Evolutionary conservation across 2,329 filamentous ascomycete genomes (phyloP), one percentile per base, ranked within the genome.

Genomic region (Parafenestella ontariensis): DNA sequence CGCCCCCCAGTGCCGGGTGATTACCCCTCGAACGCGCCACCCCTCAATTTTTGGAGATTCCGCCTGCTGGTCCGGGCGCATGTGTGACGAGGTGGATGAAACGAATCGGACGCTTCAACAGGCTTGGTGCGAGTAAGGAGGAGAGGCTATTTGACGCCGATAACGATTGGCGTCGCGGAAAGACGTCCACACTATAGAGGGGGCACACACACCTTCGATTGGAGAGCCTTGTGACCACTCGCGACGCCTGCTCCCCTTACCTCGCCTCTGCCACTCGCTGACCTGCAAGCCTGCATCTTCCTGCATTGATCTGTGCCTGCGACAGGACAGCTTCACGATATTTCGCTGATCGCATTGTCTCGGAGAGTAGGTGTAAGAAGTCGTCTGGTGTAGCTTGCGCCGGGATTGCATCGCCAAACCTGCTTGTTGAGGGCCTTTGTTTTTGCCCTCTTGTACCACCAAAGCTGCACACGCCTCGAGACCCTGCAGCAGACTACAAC

Each of bases 51-150:
- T 62, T 62, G 41, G 29, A 55, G 6, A 50, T 59, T 49, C 48
- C 56, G 58, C 58, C 58, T 59, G 63, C 63, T 63, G 63, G 63
- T 54, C 63, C 62, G 63, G 59, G 65, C 65, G 62, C 55, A 57
- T 62, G 65, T 66, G 65, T 64, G 62, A 68, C 64, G 61, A 64
- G 64, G 51, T 66, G 64, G 54, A 68, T 64, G 62, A 65, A 58
- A 58, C 60, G 59, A 59, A 56, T 56, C 58, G 49, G 52, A 58
- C 47, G 50, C 63, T 64, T 55, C 62, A 50, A 60, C 58, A 57
- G 62, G 65, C 58, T 64, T 65, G 58, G 61, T 64, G 62, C 44
- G 55, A 44, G 54, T 56, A 59, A 57, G 56, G 62, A 59, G 54
- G 50, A 56, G 51, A 46, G 60, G 49, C 52, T 48, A 61, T 54